phyloP scores from a whole-genome alignment of 768 basidiomycete genomes.

The Kwoniella botswanensis region DNA sequence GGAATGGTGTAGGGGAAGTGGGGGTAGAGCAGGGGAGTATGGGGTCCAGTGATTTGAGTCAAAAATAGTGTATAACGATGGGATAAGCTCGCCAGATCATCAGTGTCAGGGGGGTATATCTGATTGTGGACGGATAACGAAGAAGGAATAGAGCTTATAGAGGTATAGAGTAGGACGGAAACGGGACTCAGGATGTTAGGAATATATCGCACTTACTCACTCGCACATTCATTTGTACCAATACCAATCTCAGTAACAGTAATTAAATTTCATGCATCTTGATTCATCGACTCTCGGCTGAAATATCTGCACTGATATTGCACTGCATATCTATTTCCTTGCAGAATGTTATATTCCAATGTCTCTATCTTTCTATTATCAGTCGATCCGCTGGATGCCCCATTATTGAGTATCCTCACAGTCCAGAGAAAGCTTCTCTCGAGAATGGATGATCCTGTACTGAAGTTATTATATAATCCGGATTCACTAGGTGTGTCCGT shows the following conservation, averaged over 20 bases:
- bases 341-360: not conserved
- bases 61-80: not conserved
- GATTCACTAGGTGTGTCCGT: not conserved
- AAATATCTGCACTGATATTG: not conserved
- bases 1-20: not conserved
- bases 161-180: not conserved
- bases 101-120: not conserved
- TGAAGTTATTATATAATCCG: constrained; percentile 11
- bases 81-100: not conserved
- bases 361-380: too few species aligned
- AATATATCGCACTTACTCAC: not conserved
- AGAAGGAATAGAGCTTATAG: not conserved
- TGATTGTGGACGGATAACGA: not conserved
- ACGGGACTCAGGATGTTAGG: not conserved
- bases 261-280: not conserved
- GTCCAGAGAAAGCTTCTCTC: constrained; percentile 2
- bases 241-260: not conserved
- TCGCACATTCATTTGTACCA: not conserved
- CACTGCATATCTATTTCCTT: not conserved
- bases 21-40: not conserved
- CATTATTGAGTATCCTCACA: not conserved
- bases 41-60: constrained; percentile 2
- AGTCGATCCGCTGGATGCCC: too few species aligned
- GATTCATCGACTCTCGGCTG: not conserved
- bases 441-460: constrained; percentile 18